phyloP scores from a whole-genome alignment of 2,329 filamentous ascomycete species.

The Xylariaceae sp. region DNA sequence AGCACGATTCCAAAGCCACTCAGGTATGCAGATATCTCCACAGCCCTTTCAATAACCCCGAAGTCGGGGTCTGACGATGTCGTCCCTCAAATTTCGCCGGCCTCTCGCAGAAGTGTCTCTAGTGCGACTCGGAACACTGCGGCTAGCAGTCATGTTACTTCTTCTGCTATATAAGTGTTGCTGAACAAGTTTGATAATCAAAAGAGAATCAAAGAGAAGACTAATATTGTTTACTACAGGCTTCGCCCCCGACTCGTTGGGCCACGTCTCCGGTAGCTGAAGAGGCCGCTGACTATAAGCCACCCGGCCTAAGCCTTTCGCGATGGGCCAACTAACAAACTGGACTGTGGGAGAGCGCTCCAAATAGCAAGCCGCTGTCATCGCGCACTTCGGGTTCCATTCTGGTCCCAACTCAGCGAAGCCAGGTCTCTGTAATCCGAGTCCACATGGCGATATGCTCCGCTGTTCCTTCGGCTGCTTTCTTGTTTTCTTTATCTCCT shows the following conservation, averaged over 20 bases:
- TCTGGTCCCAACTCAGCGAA: neutral
- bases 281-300: constrained; percentile 1
- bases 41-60: neutral
- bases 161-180: neutral
- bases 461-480: no score
- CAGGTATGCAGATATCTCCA: neutral
- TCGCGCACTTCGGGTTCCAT: neutral
- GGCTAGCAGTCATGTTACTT: no score
- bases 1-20: neutral
- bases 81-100: neutral
- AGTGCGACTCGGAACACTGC: no score
- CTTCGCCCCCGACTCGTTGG: neutral
- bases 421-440: neutral
- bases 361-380: neutral
- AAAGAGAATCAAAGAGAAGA: neutral
- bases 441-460: no score
- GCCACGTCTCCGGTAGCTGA: neutral
- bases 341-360: neutral
- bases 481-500: no score
- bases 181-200: neutral
- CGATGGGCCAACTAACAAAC: constrained; percentile 8
- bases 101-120: neutral
- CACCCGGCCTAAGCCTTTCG: constrained; percentile 11
- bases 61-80: neutral
- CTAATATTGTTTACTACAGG: constrained; percentile 3